Conservation (phyloP, 2,329 filamentous ascomycete species). For the Spiromastix sp. region DNA sequence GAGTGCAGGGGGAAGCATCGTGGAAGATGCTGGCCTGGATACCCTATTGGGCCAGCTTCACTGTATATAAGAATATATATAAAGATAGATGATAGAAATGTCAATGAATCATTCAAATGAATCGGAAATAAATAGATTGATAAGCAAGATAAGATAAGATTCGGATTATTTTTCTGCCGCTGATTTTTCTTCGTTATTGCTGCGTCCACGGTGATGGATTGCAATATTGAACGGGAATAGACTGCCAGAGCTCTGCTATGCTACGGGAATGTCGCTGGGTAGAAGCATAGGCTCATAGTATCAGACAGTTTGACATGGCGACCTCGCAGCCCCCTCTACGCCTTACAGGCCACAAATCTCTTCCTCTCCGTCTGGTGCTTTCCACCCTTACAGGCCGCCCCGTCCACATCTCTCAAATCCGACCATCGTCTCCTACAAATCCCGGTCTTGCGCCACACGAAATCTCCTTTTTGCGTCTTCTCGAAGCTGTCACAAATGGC, state of each 20-base stretch:
- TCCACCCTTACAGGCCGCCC: slow-evolving; percentile 84
- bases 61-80: too few species aligned
- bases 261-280: too few species aligned
- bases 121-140: too few species aligned
- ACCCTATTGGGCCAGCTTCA: not conserved
- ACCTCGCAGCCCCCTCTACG: slow-evolving; percentile 46
- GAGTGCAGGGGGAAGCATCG: slow-evolving; percentile 29
- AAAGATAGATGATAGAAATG: too few species aligned
- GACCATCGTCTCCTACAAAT: slow-evolving; percentile 70
- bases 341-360: slow-evolving; percentile 75
- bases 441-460: slow-evolving; percentile 88
- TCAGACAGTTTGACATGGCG: too few species aligned
- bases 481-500: slow-evolving; percentile 93
- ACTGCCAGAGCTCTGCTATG: too few species aligned
- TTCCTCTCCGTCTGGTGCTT: slow-evolving; percentile 75
- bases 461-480: slow-evolving; percentile 86
- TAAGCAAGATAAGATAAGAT: too few species aligned
- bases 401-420: slow-evolving; percentile 88
- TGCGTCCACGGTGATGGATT: slow-evolving; percentile 9
- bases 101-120: too few species aligned
- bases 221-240: slow-evolving; percentile 12
- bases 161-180: too few species aligned
- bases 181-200: too few species aligned
- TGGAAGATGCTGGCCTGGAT: slow-evolving; percentile 2
- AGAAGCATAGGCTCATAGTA: too few species aligned